Evolutionary conservation across 2,329 filamentous ascomycete species (phyloP), one percentile per base, ranked within the genome.

Genomic region (Periconia macrospinosa): DNA sequence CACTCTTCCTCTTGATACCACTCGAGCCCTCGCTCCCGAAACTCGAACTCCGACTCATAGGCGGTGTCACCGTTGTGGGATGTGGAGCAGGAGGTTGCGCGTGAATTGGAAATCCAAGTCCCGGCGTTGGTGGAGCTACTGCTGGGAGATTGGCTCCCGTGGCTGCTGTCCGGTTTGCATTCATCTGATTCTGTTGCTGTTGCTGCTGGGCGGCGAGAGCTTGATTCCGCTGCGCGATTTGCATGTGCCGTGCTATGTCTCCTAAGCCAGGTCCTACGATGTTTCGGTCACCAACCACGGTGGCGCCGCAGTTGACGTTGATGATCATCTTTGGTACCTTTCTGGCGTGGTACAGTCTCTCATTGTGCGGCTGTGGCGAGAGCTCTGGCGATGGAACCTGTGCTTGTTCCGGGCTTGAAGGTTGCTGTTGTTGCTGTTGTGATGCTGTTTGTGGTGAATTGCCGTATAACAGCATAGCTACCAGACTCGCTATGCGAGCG

Each of bases 301-400:
- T 73, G 30, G 67, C 65, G 51, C 68, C 69, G 49, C 70, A 73
- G 49, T 71, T 69, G 15, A 73, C 55, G 1, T 63, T 71, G 52
- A 73, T 68, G 54, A 67, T 67, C 45, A 71, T 50, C 20, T 60
- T 70, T 2, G 57, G 54, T 47, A 55, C 2, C 8, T 13, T 15
- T n/a, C 47, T 23, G 19, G 15, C 27, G 19, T 19, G 20, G 33
- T 27, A 42, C n/a, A 14, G 46, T 19, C 11, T 35, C 10, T 19
- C n/a, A 11, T 14, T 41, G 18, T 40, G 35, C 13, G 19, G 45
- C 20, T 43, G 14, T 30, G 49, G 19, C 19, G 45, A 6, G 27
- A 17, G 37, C 9, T 14, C 23, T 42, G 18, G 45, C 45, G 56
- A 20, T 41, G 27, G 45, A n/a, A 40, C 8, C 30, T 50, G 33